phyloP scores from a whole-genome alignment of 108 stramenopile genomes.

The Nitzschia sp. region DNA sequence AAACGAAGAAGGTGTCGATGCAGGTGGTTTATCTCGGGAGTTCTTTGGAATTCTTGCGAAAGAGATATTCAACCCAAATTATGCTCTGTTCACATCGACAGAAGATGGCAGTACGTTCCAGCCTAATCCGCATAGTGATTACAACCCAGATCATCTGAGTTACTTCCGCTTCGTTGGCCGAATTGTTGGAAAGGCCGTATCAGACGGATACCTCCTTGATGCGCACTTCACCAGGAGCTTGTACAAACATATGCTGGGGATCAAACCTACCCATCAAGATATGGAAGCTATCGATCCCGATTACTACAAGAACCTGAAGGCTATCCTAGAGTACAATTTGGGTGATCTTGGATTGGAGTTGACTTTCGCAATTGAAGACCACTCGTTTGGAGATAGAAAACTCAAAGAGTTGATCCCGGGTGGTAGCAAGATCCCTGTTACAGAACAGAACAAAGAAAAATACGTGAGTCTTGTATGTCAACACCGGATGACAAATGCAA shows the following conservation, averaged over 20 bases:
- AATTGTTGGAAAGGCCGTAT: conserved; percentile 96
- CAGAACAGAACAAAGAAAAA: conserved; percentile 89
- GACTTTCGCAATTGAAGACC: conserved; percentile 87
- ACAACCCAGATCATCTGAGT: conserved; percentile 93
- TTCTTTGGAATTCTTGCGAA: conserved; percentile 96
- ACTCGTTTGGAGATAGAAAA: conserved; percentile 80
- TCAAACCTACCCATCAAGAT: conserved; percentile 88
- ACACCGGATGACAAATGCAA: conserved; percentile 95
- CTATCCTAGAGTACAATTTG: conserved; percentile 88
- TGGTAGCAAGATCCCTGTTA: conserved; percentile 90
- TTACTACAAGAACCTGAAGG: conserved; percentile 94
- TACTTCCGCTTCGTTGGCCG: conserved; percentile 97
- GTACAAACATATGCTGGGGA: conserved; percentile 99
- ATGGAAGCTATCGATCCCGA: conserved; percentile 99
- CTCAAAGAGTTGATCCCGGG: conserved; percentile 89
- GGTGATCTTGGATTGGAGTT: conserved; percentile 93
- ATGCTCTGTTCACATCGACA: conserved; percentile 94
- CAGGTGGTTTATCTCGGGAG: conserved; percentile 96
- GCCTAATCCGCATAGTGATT: conserved; percentile 93
- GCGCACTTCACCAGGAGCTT: conserved; percentile 97
- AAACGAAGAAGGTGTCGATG: conserved; percentile 97
- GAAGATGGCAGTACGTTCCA: conserved; percentile 97
- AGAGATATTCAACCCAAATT: conserved; percentile 98
- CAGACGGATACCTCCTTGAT: conserved; percentile 96
- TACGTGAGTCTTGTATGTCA: conserved; percentile 95